These are phyloP conservation scores for Sicyos edulis DNA, from an alignment of 306 rosid species.

Conservation along the genomic window DNA sequence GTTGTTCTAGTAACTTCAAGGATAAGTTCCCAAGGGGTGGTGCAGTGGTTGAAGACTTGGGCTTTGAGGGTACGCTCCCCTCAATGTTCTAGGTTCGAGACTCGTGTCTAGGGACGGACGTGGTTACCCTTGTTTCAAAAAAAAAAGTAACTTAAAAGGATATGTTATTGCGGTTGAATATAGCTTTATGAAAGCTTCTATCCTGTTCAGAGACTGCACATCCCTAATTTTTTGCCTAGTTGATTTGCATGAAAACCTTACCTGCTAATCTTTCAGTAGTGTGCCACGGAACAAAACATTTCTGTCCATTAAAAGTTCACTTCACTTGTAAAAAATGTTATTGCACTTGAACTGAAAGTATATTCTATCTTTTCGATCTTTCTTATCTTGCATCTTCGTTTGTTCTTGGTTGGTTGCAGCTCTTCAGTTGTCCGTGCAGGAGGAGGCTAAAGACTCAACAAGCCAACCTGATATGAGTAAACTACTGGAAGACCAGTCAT, in stretches of 20 bases:
- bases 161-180: not conserved
- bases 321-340: not conserved
- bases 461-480: conserved; percentile 76
- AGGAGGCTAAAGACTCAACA: conserved; percentile 50
- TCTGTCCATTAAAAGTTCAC: not conserved
- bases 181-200: not conserved
- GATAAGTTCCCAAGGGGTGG: too few species aligned
- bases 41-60: too few species aligned
- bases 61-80: too few species aligned
- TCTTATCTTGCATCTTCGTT: not conserved
- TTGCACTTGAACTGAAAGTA: not conserved
- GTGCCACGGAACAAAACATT: not conserved
- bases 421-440: conserved; percentile 79
- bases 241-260: not conserved
- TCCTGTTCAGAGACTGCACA: not conserved
- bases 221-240: not conserved
- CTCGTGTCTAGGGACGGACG: too few species aligned
- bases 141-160: too few species aligned
- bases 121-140: too few species aligned
- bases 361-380: not conserved
- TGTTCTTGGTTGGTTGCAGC: conserved; percentile 41
- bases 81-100: too few species aligned
- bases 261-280: not conserved
- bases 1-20: not conserved
- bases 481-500: conserved; percentile 87